These are phyloP conservation scores for Eutrema yunnanense DNA, from an alignment of 345 rosid species.

Conservation along the genomic window DNA sequence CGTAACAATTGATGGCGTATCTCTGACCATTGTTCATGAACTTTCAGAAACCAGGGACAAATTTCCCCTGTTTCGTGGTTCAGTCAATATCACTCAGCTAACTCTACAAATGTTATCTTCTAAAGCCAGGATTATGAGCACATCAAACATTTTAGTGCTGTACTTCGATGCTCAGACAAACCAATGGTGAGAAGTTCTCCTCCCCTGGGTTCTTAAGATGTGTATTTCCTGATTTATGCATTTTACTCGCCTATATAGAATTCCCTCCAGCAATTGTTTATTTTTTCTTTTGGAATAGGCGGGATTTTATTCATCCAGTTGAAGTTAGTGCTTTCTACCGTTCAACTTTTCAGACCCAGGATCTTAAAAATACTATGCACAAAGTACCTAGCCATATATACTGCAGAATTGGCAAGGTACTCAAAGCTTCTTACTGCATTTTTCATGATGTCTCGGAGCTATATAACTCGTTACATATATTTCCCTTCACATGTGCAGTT, in stretches of 20 bases:
- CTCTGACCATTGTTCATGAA: conserved; percentile 76
- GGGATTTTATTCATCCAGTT: conserved; percentile 62
- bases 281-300: conserved; percentile 46
- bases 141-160: conserved; percentile 38
- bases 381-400: conserved; percentile 63
- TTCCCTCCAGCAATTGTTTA: neutral
- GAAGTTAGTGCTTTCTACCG: conserved; percentile 64
- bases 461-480: conserved; percentile 16
- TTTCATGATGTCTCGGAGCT: conserved; percentile 3
- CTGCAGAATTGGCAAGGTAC: conserved; percentile 75
- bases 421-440: neutral
- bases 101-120: conserved; percentile 49
- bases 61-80: conserved; percentile 63
- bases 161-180: conserved; percentile 71
- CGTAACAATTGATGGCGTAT: conserved; percentile 42
- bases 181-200: conserved; percentile 51
- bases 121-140: conserved; percentile 63
- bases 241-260: conserved; percentile 7
- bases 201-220: conserved; percentile 8
- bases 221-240: neutral
- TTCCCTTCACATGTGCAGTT: conserved; percentile 46
- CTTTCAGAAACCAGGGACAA: conserved; percentile 58
- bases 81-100: conserved; percentile 43
- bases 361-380: conserved; percentile 22
- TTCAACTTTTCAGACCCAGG: conserved; percentile 39